These are phyloP conservation scores for Diaporthe sp. DNA, from an alignment of 2,329 filamentous ascomycete species.

Conservation along the genomic window DNA sequence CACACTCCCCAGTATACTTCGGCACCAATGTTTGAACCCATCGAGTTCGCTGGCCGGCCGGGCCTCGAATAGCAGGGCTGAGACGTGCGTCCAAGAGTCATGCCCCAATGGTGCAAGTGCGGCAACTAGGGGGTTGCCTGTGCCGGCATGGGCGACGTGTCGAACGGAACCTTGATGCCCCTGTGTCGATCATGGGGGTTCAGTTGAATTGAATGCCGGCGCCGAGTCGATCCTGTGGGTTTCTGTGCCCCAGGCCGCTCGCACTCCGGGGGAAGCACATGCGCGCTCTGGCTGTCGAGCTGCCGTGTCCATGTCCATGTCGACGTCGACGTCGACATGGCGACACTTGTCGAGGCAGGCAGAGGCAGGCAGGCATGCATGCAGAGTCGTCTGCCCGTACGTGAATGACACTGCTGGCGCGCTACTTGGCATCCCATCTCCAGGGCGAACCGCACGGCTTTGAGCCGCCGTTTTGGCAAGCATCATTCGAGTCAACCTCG, in stretches of 20 bases:
- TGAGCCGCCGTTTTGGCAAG: constrained; percentile 27
- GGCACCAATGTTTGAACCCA: constrained; percentile 31
- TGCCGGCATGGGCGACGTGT: constrained; percentile 21
- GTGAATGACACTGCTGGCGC: not conserved
- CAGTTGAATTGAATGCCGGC: not conserved
- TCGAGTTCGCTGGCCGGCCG: constrained; percentile 6
- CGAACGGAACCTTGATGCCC: constrained; percentile 14
- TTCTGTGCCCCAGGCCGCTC: not conserved
- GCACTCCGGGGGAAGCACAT: not conserved
- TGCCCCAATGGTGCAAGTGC: constrained; percentile 18
- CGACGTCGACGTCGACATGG: not conserved
- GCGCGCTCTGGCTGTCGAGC: not conserved
- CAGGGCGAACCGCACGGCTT: constrained; percentile 24
- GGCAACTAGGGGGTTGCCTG: constrained; percentile 26
- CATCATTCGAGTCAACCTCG: constrained; percentile 28
- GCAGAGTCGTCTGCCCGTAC: not conserved
- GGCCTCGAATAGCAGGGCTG: constrained; percentile 25
- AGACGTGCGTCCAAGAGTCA: constrained; percentile 33
- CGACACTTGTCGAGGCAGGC: not conserved
- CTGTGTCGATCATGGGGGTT: constrained; percentile 11
- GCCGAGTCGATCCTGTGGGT: not conserved
- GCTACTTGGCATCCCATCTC: constrained; percentile 15
- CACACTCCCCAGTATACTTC: not conserved
- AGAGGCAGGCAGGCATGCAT: not conserved
- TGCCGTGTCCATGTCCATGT: not conserved